Conservation (phyloP, 2,329 filamentous ascomycete species). For the Botrytis deweyae region DNA sequence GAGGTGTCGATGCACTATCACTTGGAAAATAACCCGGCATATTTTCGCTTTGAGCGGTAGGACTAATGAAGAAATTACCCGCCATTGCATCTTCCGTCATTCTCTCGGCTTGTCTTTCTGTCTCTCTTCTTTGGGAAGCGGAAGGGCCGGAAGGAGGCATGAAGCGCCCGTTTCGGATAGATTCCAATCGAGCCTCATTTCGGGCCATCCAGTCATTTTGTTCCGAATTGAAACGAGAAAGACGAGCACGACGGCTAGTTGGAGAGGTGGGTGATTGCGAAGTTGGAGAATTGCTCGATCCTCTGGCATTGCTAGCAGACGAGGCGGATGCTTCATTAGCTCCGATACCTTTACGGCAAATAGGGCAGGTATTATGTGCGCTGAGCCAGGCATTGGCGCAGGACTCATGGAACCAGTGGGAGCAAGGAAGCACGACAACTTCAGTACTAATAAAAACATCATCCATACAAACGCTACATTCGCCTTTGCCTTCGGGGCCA, state of each 20-base stretch:
- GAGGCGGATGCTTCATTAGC: slow-evolving; percentile 25
- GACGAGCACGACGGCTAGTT: slow-evolving; percentile 21
- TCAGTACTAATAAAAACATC: slow-evolving; percentile 70
- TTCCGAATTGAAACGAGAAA: slow-evolving; percentile 9
- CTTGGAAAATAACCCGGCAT: slow-evolving; percentile 28
- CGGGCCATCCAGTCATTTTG: slow-evolving; percentile 20
- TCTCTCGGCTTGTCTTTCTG: neutral
- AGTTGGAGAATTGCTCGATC: slow-evolving; percentile 20
- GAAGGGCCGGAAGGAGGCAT: slow-evolving; percentile 27
- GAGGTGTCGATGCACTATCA: neutral
- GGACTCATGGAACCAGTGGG: slow-evolving; percentile 87
- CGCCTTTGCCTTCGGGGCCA: slow-evolving; percentile 61
- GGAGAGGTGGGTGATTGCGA: neutral
- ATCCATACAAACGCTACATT: slow-evolving; percentile 96
- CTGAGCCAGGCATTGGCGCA: slow-evolving; percentile 83
- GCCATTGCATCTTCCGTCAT: neutral
- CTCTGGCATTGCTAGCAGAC: slow-evolving; percentile 16
- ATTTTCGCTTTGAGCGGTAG: neutral
- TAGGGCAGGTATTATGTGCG: slow-evolving; percentile 91
- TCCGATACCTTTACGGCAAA: slow-evolving; percentile 57
- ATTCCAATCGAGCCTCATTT: slow-evolving; percentile 37
- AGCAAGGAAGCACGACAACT: slow-evolving; percentile 78
- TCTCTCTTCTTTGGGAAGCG: slow-evolving; percentile 9
- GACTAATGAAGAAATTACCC: neutral
- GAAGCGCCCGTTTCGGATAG: slow-evolving; percentile 30